Evolutionary conservation across 2,329 filamentous ascomycete genomes (phyloP).

Genomic region (Massarina eburnea): DNA sequence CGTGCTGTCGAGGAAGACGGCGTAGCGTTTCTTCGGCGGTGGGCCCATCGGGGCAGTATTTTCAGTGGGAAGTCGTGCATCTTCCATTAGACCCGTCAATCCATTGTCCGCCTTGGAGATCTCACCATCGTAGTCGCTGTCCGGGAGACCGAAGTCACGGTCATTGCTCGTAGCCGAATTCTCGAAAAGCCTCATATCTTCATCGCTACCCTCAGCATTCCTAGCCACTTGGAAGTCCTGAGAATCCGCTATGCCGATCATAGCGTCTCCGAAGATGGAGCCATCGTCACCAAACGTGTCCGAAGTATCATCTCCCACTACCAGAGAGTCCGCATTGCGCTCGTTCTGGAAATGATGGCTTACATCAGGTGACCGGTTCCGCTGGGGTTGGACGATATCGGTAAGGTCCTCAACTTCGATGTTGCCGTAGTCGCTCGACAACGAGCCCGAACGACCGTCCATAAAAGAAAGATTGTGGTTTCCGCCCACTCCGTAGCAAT

Average conservation of each 20-base stretch:
- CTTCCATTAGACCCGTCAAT: neutral
- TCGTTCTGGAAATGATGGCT: neutral
- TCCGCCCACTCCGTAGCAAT: conserved; percentile 27
- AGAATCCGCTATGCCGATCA: conserved; percentile 36
- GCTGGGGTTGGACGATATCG: conserved; percentile 3
- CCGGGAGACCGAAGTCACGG: conserved; percentile 4
- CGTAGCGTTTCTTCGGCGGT: conserved; percentile 7
- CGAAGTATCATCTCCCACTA: conserved; percentile 9
- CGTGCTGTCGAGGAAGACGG: conserved; percentile 17
- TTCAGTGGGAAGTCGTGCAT: neutral
- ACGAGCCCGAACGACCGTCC: conserved; percentile 1
- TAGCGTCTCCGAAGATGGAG: conserved; percentile 32
- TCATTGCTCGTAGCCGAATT: conserved; percentile 1
- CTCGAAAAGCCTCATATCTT: conserved; percentile 1
- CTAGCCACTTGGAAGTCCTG: conserved; percentile 15
- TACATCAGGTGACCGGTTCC: neutral
- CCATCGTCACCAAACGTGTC: conserved; percentile 34
- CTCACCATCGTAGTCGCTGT: conserved; percentile 10
- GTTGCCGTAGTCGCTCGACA: conserved; percentile 37
- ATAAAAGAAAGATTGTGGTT: conserved; percentile 27
- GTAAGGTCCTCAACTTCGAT: conserved; percentile 16
- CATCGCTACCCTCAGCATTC: neutral
- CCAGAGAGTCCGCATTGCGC: neutral
- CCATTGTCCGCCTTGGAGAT: neutral
- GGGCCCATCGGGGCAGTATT: conserved; percentile 2